Evolutionary conservation across 306 rosid species (phyloP), one percentile per base, ranked within the genome.

Genomic region (Gleditsia sinensis): DNA sequence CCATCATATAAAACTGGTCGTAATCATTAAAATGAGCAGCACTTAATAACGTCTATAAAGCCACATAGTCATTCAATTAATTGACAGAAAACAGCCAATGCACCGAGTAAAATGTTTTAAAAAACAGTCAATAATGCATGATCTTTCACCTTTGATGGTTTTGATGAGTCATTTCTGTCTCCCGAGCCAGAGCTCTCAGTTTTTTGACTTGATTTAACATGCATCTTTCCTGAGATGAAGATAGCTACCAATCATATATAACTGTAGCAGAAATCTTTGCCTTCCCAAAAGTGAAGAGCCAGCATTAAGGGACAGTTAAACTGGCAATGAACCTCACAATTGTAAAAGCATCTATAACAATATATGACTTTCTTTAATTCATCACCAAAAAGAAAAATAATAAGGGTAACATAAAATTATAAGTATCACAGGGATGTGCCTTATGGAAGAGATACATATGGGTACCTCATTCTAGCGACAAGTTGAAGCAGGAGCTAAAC

Each of bases 201-300:
- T 54, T 54, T 17, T 9, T 37, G 39, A 70, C 25, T 37, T 56
- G 75, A 57, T 53, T 36, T 70, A 71, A 71, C 64, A 23, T n/a
- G 21, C 50, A 70, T 53, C 75, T 69, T 69, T 36, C 63, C 63
- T 54, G 75, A 70, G 25, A 55, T 39, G 28, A 20, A 53, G 32
- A 16, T 5, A 36, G 23, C 10, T 14, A 23, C 34, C 63, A 51
- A 1, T 69, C 36, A 69, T 34, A 53, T 19, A 12, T 12, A 50
- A 50, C 34, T 51, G n/a, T 4, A 46, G 27, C 34, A 20, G 40
- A 67, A 67, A 64, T 23, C 36, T 42, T 24, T 33, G 9, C 42
- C 24, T 30, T 16, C 42, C 36, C 23, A 14, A 58, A 30, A 58
- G 16, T 0, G 12, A 58, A 58, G 13, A 27, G 55, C 9, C 10